These are phyloP conservation scores for Aspergillus niger DNA, from an alignment of 2,329 filamentous ascomycete species.

Conservation along the genomic window DNA sequence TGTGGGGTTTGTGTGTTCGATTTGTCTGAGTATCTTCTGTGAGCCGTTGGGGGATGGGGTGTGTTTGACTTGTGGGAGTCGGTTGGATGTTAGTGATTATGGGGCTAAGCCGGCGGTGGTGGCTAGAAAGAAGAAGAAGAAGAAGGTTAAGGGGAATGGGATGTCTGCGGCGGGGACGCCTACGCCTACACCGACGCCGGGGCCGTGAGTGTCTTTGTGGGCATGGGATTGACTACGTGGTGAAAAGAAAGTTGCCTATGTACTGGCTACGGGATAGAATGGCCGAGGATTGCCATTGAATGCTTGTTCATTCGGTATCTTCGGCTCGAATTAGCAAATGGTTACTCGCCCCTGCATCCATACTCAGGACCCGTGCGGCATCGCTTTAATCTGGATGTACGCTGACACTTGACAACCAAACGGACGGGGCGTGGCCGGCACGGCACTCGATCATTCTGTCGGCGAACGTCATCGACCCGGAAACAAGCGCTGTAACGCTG, in stretches of 20 bases:
- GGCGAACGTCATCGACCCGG: neutral
- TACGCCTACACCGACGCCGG: constrained; percentile 56
- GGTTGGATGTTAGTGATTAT: constrained; percentile 73
- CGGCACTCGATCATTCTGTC: neutral
- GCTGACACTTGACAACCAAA: neutral
- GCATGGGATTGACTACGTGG: neutral
- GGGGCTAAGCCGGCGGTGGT: constrained; percentile 76
- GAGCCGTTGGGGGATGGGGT: constrained; percentile 62
- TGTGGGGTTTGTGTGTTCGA: constrained; percentile 91
- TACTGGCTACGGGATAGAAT: neutral
- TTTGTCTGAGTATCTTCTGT: constrained; percentile 94
- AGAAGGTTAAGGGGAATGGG: constrained; percentile 60
- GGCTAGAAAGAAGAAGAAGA: constrained; percentile 72
- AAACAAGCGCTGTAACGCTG: neutral
- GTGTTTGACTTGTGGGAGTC: constrained; percentile 82
- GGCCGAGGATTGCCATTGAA: neutral
- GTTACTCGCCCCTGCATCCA: neutral
- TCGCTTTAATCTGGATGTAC: neutral
- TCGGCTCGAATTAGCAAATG: neutral
- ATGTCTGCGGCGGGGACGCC: constrained; percentile 58
- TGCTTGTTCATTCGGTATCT: neutral
- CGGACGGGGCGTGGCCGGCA: neutral
- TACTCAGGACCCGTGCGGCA: neutral
- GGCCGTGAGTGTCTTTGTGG: constrained; percentile 25
- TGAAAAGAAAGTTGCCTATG: neutral